Base-by-base conservation (phyloP, 192 early-diverging fungal genomes). In the Helicostylum pulchrum region DNA sequence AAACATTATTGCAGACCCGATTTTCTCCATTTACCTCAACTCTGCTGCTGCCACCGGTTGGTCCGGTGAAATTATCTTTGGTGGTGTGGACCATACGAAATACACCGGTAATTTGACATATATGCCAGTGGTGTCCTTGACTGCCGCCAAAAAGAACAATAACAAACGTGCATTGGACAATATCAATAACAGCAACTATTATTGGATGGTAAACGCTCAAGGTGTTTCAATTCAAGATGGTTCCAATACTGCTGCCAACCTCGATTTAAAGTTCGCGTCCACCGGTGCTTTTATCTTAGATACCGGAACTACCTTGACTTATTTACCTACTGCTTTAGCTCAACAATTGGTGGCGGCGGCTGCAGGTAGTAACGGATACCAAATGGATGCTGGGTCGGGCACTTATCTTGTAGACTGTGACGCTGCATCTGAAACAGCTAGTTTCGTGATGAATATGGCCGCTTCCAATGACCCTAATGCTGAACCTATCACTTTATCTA, bases 51-150 rank as follows among this genome's bases (percentile, higher is more conserved):
- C 46, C 5, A 57, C 42, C 7, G 71, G 66, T n/a, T 66, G 61
- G 46, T 17, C 72, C 2, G 85, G 83, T 3, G 76, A 80, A 57
- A 68, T 87, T 23, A 75, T 68, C 9, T 73, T 87, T 66, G 81
- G 80, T 52, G 83, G 83, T 12, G 58, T 80, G 43, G 83, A 85
- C 64, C 10, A 42, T 7, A 47, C 51, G 12, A 81, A 82, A 51
- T 81, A 74, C 48, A 74, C 80, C 14, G 85, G 83, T 12, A 34
- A 70, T 15, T 63, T 85, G 53, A 73, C 51, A 48, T 85, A 83
- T 62, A 50, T 80, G 15, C 75, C 78, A 14, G 73, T 80, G 5
- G 57, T 44, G 4, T 14, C 57, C 1, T 43, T 59, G 21, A 45
- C 19, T 6, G 19, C 57, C 5, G 43, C 4, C 11, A 59, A 12